A percentile compares a stretch with the other conserved stretches of the same genome.
Evolutionary conservation across 345 rosid genomes (phyloP).

Genomic region (Linum lewisii): DNA sequence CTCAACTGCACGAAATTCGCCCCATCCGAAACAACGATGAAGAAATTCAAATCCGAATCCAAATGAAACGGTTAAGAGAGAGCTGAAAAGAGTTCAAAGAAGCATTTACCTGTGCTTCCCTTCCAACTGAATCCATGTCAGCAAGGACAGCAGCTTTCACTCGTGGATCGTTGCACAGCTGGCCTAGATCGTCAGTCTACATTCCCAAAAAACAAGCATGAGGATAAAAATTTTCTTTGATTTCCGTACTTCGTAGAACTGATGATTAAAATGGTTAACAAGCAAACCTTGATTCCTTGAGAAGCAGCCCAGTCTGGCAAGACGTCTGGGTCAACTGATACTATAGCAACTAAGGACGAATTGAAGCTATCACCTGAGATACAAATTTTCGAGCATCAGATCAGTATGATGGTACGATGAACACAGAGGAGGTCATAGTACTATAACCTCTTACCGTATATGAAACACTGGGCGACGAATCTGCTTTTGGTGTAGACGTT

Average conservation of each 20-base stretch:
- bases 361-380: conserved; percentile 82
- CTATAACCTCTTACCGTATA: conserved; percentile 20
- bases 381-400: conserved; percentile 6
- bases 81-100: neutral
- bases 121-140: conserved; percentile 62
- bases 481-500: conserved; percentile 32
- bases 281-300: conserved; percentile 53
- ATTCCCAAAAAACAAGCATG: conserved; percentile 12
- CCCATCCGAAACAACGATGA: neutral
- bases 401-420: conserved; percentile 9
- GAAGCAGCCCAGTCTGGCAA: conserved; percentile 70
- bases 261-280: neutral
- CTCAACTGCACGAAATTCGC: conserved; percentile 13
- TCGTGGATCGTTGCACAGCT: conserved; percentile 56
- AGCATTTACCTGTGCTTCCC: conserved; percentile 52
- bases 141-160: conserved; percentile 54
- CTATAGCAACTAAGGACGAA: conserved; percentile 65
- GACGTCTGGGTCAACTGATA: conserved; percentile 64
- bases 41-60: neutral
- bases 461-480: conserved; percentile 33
- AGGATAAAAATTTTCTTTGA: neutral
- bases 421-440: neutral
- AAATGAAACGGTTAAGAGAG: neutral
- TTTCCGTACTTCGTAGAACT: neutral
- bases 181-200: conserved; percentile 54